These are phyloP conservation scores for Nemophila menziesii DNA, from an alignment of 257 asterid genomes.

Conservation along the genomic window DNA sequence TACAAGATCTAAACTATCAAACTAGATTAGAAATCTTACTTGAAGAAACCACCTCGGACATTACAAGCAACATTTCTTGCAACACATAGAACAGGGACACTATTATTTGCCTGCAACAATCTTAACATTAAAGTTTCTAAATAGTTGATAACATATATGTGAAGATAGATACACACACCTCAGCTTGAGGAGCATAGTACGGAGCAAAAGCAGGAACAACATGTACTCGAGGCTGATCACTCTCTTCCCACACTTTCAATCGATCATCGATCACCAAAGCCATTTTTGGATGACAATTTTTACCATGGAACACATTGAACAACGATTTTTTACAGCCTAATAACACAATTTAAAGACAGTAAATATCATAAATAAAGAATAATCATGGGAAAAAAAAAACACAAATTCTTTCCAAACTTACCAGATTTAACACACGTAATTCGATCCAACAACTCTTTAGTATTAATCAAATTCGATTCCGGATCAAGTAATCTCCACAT, in stretches of 20 bases:
- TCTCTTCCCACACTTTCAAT: constrained; percentile 93
- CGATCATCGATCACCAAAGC: constrained; percentile 96
- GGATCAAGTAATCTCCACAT: constrained; percentile 99
- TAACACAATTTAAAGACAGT: not conserved
- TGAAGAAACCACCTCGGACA: constrained; percentile 91
- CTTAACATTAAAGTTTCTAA: not conserved
- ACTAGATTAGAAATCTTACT: constrained; percentile 46
- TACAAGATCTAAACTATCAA: constrained; percentile 14
- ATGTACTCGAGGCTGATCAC: constrained; percentile 93
- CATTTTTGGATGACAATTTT: constrained; percentile 94
- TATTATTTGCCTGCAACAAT: constrained; percentile 54
- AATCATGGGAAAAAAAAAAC: constrained; percentile 2
- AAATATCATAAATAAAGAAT: not conserved
- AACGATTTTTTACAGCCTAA: constrained; percentile 73
- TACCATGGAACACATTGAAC: constrained; percentile 78
- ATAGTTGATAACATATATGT: constrained; percentile 3
- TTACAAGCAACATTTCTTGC: constrained; percentile 98
- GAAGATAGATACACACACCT: constrained; percentile 30
- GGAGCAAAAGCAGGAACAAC: constrained; percentile 99
- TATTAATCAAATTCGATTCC: constrained; percentile 68
- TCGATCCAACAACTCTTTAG: constrained; percentile 66
- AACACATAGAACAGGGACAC: constrained; percentile 84
- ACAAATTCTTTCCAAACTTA: constrained; percentile 19
- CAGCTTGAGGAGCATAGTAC: constrained; percentile 95
- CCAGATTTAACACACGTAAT: constrained; percentile 94